Base-by-base conservation (phyloP, 148 eudicot genomes). In the Simmondsia chinensis region DNA sequence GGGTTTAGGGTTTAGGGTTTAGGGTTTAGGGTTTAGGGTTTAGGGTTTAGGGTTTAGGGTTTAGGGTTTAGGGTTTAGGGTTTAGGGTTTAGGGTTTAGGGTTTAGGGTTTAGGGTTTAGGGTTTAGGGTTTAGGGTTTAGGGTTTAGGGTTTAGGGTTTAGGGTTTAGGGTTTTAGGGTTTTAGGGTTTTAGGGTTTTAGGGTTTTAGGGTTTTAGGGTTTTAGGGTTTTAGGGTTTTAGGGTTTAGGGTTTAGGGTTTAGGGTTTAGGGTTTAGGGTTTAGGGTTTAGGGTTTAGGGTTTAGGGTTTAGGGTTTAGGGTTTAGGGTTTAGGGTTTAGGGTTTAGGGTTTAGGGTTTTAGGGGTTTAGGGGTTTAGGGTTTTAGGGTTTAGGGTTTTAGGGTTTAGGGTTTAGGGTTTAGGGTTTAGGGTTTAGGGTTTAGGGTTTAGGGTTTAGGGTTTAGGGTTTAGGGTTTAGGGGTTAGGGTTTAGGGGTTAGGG, bases 241-340 rank as follows among this genome's bases (percentile, higher is more conserved):
- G 48, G 48, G 28, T 44, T 23, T 1, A 28, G 50, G 50, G 32
- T n/a, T 45, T 26, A 1, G 33, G 50, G 50, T n/a, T 45, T 26
- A 0, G 33, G 50, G 50, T 21, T 45, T 26, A n/a, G 33, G 50
- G 50, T 8, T 45, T 13, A 4, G 33, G 50, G n/a, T n/a, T n/a
- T n/a, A n/a, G 37, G 37, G 37, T 33, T 33, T 11, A 33, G 37
- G 37, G 37, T 33, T 33, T 11, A 33, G 11, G 56, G 56, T 37
- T 50, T 37, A 11, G 28, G 56, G 56, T 21, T 50, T 37, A 26
- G 50, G 50, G 50, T 45, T 45, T 20, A 28, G 50, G 50, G 31
- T 45, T 28, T 13, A 28, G 50, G 50, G 31, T 45, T 28, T 1
- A 26, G 48, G 48, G 28, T 44, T 23, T 1, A 28, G 50, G 50